Evolutionary conservation across 192 early-diverging fungal species (phyloP).

Genomic region (Backusella morwellensis): DNA sequence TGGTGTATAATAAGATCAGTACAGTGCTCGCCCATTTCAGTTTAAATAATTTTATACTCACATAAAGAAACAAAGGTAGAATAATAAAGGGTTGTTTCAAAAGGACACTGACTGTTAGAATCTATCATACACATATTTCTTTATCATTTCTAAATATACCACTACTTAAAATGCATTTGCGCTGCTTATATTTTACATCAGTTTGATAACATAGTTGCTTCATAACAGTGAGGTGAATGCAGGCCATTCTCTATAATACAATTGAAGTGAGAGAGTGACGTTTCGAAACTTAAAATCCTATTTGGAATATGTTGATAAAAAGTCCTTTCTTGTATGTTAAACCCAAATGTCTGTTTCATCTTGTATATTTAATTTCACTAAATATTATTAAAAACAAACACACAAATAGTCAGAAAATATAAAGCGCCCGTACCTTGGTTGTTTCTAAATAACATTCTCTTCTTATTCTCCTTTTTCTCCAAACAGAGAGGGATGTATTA

Average conservation of each 20-base stretch:
- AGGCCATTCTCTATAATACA: background rate
- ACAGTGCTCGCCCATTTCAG: too few species aligned
- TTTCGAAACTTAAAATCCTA: background rate
- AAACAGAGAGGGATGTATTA: background rate
- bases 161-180: too few species aligned
- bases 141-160: too few species aligned
- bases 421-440: background rate
- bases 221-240: background rate
- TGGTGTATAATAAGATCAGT: too few species aligned
- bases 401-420: background rate
- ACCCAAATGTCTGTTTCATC: background rate
- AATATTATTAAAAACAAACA: background rate
- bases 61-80: too few species aligned
- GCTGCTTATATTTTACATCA: too few species aligned
- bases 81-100: too few species aligned
- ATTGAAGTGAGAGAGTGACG: background rate
- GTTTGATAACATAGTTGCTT: too few species aligned
- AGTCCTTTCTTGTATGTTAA: background rate
- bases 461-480: background rate
- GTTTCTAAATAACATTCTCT: background rate
- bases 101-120: too few species aligned
- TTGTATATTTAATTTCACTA: background rate
- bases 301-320: background rate
- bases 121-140: too few species aligned
- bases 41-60: too few species aligned